Evolutionary conservation across 2,329 filamentous ascomycete species (phyloP).

Genomic region (Cyphellophora attinorum): DNA sequence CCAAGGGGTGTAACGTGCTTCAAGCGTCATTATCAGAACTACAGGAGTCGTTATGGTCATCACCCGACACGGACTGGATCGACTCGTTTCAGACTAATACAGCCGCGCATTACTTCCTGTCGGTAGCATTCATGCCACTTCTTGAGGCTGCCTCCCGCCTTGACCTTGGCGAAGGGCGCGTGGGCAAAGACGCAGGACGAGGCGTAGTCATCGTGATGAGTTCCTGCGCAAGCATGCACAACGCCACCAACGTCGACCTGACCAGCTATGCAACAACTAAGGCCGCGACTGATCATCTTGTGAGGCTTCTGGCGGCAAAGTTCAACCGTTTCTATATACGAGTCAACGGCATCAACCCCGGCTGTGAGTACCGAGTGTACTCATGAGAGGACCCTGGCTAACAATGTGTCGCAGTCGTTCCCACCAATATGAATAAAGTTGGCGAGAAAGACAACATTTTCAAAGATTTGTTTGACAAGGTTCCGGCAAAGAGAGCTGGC

Average conservation of each 20-base stretch:
- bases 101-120: constrained; percentile 41
- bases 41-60: constrained; percentile 40
- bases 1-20: constrained; percentile 33
- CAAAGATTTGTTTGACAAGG: constrained; percentile 30
- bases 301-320: constrained; percentile 39
- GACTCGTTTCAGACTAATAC: constrained; percentile 40
- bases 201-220: constrained; percentile 41
- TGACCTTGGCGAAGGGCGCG: constrained; percentile 18
- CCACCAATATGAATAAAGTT: constrained; percentile 36
- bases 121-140: constrained; percentile 36
- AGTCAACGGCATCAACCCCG: constrained; percentile 36
- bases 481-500: constrained; percentile 30
- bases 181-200: constrained; percentile 30
- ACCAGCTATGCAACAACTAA: constrained; percentile 44
- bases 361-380: constrained; percentile 24
- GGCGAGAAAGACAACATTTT: constrained; percentile 32
- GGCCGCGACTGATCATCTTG: constrained; percentile 43
- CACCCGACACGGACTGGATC: constrained; percentile 32
- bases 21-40: constrained; percentile 32
- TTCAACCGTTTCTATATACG: constrained; percentile 31
- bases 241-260: constrained; percentile 43
- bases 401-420: constrained; percentile 26
- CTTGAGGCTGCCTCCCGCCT: constrained; percentile 30
- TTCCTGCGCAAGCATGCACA: constrained; percentile 44
- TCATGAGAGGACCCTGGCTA: constrained; percentile 2